These are phyloP conservation scores for Tolypocladium nubicola DNA, from an alignment of 2,329 filamentous ascomycete species.

Conservation along the genomic window DNA sequence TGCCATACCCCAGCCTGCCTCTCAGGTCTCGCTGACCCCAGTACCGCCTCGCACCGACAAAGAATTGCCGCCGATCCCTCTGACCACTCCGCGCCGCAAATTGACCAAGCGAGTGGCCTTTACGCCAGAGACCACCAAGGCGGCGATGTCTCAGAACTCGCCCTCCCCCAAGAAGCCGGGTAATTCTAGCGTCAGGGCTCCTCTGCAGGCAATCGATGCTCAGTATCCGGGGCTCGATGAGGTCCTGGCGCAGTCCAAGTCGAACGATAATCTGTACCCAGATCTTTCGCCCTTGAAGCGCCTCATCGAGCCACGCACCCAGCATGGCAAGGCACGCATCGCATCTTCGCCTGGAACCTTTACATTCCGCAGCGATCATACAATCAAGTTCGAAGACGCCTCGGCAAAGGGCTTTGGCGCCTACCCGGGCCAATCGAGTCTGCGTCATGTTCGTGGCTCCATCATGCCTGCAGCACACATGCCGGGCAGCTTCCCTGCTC, in stretches of 20 bases:
- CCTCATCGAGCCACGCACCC: constrained; percentile 14
- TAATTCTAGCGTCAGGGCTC: constrained; percentile 30
- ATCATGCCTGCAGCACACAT: constrained; percentile 32
- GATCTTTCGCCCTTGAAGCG: constrained; percentile 35
- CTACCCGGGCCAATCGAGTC: constrained; percentile 46
- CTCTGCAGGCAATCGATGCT: constrained; percentile 11
- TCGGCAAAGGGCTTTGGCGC: constrained; percentile 44
- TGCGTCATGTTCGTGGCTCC: constrained; percentile 49
- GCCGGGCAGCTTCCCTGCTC: constrained; percentile 44
- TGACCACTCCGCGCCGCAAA: constrained; percentile 59
- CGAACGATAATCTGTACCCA: constrained; percentile 37
- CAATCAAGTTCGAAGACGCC: constrained; percentile 43
- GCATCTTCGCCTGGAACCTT: constrained; percentile 46
- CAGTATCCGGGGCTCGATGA: constrained; percentile 19
- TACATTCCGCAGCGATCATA: constrained; percentile 56
- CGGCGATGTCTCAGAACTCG: constrained; percentile 33
- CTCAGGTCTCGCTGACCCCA: constrained; percentile 34
- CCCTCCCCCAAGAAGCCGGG: constrained; percentile 45
- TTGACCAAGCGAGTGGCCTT: constrained; percentile 68
- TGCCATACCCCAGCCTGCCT: constrained; percentile 34
- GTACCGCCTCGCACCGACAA: constrained; percentile 36
- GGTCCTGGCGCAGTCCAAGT: constrained; percentile 13
- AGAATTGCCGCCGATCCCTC: constrained; percentile 37
- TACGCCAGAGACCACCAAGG: constrained; percentile 55
- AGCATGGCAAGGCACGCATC: constrained; percentile 14